phyloP scores from a whole-genome alignment of 1,139 yeast species.

The Candida anutae region DNA sequence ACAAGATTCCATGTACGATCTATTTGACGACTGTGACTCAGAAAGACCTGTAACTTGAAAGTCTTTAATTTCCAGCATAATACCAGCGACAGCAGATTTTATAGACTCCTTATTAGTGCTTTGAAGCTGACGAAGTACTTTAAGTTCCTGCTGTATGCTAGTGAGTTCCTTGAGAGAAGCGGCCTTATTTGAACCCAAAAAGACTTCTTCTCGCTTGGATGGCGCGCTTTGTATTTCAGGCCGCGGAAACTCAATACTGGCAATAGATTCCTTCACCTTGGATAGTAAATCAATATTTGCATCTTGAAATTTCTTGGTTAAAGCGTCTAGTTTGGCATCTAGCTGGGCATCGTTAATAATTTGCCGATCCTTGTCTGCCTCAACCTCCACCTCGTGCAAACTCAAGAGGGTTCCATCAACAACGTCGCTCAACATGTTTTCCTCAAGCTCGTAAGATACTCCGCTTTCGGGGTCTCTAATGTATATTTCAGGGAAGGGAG shows the following conservation, averaged over 20 bases:
- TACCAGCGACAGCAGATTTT: constrained; percentile 33
- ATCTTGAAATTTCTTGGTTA: constrained; percentile 22
- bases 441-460: constrained; percentile 76
- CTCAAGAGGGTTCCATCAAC: constrained; percentile 53
- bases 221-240: background rate
- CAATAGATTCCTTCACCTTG: constrained; percentile 18
- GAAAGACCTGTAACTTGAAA: constrained; percentile 39
- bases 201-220: background rate
- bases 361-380: constrained; percentile 11
- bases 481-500: constrained; percentile 74
- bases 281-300: constrained; percentile 15
- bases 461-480: constrained; percentile 54
- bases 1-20: constrained; percentile 72
- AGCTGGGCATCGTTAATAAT: no score
- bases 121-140: constrained; percentile 57
- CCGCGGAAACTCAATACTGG: constrained; percentile 11
- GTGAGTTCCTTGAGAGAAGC: constrained; percentile 2
- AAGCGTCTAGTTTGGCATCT: constrained; percentile 21
- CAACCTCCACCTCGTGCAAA: constrained; percentile 27
- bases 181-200: background rate
- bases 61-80: constrained; percentile 41
- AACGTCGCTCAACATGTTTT: constrained; percentile 52
- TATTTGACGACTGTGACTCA: constrained; percentile 40
- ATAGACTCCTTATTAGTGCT: constrained; percentile 34
- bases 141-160: constrained; percentile 48